Conservation (phyloP, 1,284 basidiomycete genomes). For the Ustilago sp. region DNA sequence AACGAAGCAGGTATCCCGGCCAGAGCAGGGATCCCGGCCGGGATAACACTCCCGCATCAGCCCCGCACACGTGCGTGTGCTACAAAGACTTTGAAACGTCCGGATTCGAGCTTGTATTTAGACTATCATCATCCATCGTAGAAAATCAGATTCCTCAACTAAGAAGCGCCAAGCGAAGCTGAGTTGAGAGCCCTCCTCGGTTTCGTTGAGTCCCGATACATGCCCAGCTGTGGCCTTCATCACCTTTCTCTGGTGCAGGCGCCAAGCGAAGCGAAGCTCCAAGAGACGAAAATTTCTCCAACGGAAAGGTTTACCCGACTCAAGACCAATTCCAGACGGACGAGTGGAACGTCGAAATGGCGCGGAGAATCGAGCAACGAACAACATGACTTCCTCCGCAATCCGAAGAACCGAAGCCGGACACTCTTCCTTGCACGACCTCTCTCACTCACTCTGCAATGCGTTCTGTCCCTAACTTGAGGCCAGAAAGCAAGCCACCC, state of each 20-base stretch:
- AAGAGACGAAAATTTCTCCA: background rate
- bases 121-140: no score
- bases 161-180: slow-evolving; percentile 16
- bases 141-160: no score
- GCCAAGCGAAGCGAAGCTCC: background rate
- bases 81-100: no score
- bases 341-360: background rate
- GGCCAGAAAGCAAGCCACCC: slow-evolving; percentile 5
- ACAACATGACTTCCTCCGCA: background rate
- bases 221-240: background rate
- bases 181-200: background rate
- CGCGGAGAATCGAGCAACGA: background rate
- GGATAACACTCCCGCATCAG: no score
- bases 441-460: background rate
- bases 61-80: no score
- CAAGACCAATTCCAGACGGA: background rate
- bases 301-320: slow-evolving; percentile 13
- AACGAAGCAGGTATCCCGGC: no score
- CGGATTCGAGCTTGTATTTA: no score
- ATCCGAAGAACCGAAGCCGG: slow-evolving; percentile 1
- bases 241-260: background rate
- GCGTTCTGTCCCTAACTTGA: slow-evolving; percentile 10
- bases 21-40: no score
- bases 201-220: background rate
- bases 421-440: no score